Conservation (phyloP, 2,329 filamentous ascomycete species). For the Aspergillus neotritici region DNA sequence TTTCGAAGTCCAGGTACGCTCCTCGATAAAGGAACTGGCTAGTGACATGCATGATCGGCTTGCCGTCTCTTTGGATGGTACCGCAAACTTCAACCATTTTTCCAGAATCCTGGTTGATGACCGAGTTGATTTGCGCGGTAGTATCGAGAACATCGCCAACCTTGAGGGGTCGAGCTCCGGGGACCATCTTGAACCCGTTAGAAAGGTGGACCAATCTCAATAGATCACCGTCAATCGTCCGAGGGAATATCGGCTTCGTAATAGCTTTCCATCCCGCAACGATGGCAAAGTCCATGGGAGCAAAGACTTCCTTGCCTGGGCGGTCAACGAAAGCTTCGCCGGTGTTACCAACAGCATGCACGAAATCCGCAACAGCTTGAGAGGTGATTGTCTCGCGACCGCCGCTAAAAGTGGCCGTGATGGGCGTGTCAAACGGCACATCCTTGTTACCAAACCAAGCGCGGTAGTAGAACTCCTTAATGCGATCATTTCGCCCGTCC, state of each 20-base stretch:
- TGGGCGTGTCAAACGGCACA: conserved; percentile 75
- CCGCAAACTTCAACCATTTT: conserved; percentile 99
- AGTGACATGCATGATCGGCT: conserved; percentile 95
- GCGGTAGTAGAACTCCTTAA: conserved; percentile 99
- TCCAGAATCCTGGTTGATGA: conserved; percentile 95
- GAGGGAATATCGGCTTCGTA: conserved; percentile 97
- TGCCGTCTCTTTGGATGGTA: conserved; percentile 77
- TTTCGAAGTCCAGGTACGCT: conserved; percentile 86
- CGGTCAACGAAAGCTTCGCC: conserved; percentile 96
- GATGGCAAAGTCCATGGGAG: conserved; percentile 98
- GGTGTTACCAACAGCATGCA: conserved; percentile 97
- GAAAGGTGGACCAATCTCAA: conserved; percentile 95
- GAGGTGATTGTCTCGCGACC: conserved; percentile 80
- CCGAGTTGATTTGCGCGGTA: conserved; percentile 91
- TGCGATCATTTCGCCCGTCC: conserved; percentile 90
- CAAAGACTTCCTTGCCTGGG: conserved; percentile 86
- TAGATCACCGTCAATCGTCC: conserved; percentile 90
- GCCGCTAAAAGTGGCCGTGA: conserved; percentile 84
- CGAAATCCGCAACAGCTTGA: conserved; percentile 95
- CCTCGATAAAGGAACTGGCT: conserved; percentile 98
- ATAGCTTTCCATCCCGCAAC: conserved; percentile 99
- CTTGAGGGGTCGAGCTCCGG: conserved; percentile 88
- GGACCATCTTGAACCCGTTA: conserved; percentile 97
- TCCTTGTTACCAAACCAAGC: conserved; percentile 91
- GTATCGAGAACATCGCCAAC: conserved; percentile 91